Evolutionary conservation across 805 yeast genomes (phyloP), one percentile per base, ranked within the genome.

Genomic region (Lachancea dasiensis): DNA sequence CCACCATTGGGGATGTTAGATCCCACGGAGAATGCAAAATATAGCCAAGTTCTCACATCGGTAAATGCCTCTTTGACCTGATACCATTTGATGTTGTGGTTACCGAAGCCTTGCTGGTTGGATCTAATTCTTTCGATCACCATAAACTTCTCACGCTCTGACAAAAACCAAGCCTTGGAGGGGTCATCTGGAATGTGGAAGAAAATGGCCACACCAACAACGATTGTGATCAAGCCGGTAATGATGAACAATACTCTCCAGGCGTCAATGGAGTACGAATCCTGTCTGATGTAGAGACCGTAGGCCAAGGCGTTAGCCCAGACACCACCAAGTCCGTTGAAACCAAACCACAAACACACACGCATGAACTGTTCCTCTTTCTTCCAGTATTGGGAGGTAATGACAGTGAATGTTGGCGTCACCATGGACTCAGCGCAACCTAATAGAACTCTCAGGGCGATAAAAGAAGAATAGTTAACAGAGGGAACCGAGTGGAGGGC

Each of bases 191-290:
- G 84, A 34, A 81, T 51, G 54, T 73, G 74, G 38, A 73, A 45
- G 30, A 57, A 55, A 41, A 76, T 64, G 8, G 68, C 37, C 8
- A 70, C 36, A 5, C 82, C 83, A 11, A 75, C 49, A 8, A 70
- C 50, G 5, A 78, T 56, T 2, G 86, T 79, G 40, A 76, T 65
- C 6, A 67, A 53, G 11, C 92, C 94, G 28, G 74, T 69, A 21
- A 79, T 64, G 33, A 82, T 60, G 52, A 71, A 82, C 3, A 79
- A 54, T 10, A 75, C 54, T 50, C 72, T 76, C 89, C 89, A 83
- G 3, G 79, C 65, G 3, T 58, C 64, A 4, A 77, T 57, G 19
- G 64, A 36, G 54, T 67, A 73, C 6, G 51, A 36, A n/a, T 54
- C 60, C 10, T 54, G 61, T 47, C 70, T 63, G 8, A 43, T 43